Percentiles rank a stretch among this genome's conserved stretches.
These are phyloP conservation scores for Panaeolus cyanescens DNA, from an alignment of 768 basidiomycete species.

Conservation along the genomic window DNA sequence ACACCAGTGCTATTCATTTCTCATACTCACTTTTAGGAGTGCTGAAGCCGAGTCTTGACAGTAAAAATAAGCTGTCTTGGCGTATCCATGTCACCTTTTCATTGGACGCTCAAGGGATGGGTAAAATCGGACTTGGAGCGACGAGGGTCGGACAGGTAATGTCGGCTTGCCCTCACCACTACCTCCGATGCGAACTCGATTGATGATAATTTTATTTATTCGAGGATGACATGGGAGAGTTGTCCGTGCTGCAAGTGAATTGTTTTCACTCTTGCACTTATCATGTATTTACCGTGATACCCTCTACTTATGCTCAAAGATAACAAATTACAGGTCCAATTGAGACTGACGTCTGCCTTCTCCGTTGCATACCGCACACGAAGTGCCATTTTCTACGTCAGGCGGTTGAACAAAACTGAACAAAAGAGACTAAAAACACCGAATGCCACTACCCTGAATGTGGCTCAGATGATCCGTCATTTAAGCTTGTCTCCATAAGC, in stretches of 20 bases:
- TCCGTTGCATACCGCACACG: not conserved
- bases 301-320: not conserved
- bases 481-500: conserved; percentile 1
- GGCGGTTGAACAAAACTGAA: not conserved
- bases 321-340: too few relatives aligned
- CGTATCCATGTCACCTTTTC: not conserved
- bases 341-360: too few relatives aligned
- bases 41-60: not conserved
- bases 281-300: not conserved
- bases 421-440: not conserved
- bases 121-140: not conserved
- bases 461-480: conserved; percentile 2
- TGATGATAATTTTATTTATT: not conserved
- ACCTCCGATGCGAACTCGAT: not conserved
- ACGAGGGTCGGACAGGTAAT: not conserved
- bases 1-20: not conserved
- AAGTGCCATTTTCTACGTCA: not conserved
- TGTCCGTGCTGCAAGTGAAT: not conserved
- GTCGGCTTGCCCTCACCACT: not conserved
- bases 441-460: not conserved
- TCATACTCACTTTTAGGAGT: not conserved
- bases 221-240: not conserved
- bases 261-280: not conserved
- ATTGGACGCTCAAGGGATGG: not conserved
- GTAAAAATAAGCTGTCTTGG: not conserved